phyloP scores from a whole-genome alignment of 2,329 filamentous ascomycete species.

The Colletotrichum sp. region DNA sequence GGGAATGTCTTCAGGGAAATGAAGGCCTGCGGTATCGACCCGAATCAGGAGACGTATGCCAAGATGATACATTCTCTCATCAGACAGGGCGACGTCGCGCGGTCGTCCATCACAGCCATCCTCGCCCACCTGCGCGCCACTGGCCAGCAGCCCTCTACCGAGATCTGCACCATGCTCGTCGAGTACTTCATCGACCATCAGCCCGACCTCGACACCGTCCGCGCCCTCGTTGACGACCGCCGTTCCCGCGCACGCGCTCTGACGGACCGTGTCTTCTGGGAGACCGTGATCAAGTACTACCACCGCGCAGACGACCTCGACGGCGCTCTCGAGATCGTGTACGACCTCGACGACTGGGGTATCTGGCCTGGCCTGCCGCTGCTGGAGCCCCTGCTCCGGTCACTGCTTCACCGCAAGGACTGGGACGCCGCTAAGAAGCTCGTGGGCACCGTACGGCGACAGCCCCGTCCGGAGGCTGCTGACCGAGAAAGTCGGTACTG shows the following conservation, averaged over 20 bases:
- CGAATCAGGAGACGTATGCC: conserved; percentile 69
- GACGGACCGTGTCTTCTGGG: conserved; percentile 28
- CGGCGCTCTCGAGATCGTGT: conserved; percentile 42
- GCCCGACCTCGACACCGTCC: conserved; percentile 65
- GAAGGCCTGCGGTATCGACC: conserved; percentile 57
- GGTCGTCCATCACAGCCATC: conserved; percentile 61
- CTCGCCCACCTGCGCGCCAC: conserved; percentile 64
- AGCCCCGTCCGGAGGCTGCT: conserved; percentile 6
- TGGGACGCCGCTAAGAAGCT: conserved; percentile 33
- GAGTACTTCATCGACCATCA: conserved; percentile 69
- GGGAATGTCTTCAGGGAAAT: conserved; percentile 63
- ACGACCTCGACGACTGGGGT: conserved; percentile 42
- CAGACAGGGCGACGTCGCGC: conserved; percentile 43
- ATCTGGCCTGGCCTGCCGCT: conserved; percentile 22
- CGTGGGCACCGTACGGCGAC: conserved; percentile 31
- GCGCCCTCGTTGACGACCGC: conserved; percentile 61
- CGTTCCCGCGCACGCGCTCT: conserved; percentile 21
- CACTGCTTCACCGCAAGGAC: conserved; percentile 16
- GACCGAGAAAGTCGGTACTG: conserved; percentile 38
- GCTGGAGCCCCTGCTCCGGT: conserved; percentile 19
- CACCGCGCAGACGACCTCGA: conserved; percentile 14
- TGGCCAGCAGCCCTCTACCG: conserved; percentile 58
- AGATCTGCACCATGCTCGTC: conserved; percentile 78
- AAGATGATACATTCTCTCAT: conserved; percentile 73
- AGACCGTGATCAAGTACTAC: conserved; percentile 20